Conservation (phyloP, 768 basidiomycete species). For the Trichaptum fuscoviolaceum region DNA sequence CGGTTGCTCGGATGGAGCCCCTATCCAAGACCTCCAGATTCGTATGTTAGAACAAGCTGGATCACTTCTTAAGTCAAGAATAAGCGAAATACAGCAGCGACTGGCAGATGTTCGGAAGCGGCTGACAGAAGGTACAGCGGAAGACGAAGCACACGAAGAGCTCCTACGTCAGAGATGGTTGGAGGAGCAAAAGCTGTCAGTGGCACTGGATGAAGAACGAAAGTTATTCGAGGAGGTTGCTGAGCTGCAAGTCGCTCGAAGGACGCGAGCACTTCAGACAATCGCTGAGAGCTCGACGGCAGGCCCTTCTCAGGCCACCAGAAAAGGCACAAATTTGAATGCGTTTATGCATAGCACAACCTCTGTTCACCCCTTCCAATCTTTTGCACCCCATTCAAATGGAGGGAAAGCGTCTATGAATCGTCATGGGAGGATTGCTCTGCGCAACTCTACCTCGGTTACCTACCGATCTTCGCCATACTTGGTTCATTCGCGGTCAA, state of each 20-base stretch:
- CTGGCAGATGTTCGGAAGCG: neutral
- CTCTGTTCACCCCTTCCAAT: neutral
- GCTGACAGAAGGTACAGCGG: neutral
- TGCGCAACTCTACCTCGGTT: neutral
- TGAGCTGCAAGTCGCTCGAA: neutral
- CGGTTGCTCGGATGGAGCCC: neutral
- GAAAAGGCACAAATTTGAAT: neutral
- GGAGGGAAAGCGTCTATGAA: neutral
- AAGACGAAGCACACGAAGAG: neutral
- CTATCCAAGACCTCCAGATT: neutral
- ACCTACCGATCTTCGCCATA: neutral
- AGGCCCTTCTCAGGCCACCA: neutral
- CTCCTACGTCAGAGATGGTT: neutral
- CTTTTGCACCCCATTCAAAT: neutral
- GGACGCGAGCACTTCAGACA: neutral
- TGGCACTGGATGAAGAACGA: neutral
- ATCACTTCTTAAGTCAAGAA: neutral
- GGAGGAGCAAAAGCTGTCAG: neutral
- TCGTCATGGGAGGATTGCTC: neutral
- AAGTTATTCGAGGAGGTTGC: neutral
- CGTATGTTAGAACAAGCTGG: neutral
- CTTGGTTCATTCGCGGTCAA: neutral
- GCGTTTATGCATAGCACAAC: neutral
- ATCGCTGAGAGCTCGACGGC: neutral
- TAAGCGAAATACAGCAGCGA: neutral